Evolutionary conservation across 2,329 filamentous ascomycete species (phyloP).

Genomic region (Pyrenochaeta sp.): DNA sequence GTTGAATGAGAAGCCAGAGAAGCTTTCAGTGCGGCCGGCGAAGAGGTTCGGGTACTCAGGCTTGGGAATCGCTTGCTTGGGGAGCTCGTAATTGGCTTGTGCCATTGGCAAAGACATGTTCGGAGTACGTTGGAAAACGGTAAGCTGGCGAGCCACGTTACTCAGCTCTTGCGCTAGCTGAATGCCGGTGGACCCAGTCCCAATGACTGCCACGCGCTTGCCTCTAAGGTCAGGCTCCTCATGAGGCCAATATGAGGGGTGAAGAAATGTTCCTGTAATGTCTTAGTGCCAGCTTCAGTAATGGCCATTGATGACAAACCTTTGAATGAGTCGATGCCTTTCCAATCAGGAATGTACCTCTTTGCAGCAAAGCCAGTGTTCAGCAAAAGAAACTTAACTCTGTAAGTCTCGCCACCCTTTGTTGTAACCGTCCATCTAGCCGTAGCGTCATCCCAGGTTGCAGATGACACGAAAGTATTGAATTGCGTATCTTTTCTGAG

Average conservation of each 20-base stretch:
- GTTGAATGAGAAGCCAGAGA: slow-evolving; percentile 30
- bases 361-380: slow-evolving; percentile 59
- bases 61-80: slow-evolving; percentile 56
- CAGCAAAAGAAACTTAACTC: slow-evolving; percentile 56
- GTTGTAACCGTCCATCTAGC: slow-evolving; percentile 57
- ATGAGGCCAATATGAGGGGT: slow-evolving; percentile 67
- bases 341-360: slow-evolving; percentile 52
- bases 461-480: slow-evolving; percentile 53
- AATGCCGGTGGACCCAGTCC: slow-evolving; percentile 67
- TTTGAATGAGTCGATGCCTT: slow-evolving; percentile 44
- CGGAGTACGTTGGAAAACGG: slow-evolving; percentile 71
- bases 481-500: slow-evolving; percentile 46
- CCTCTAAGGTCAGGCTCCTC: slow-evolving; percentile 60
- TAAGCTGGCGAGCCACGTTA: slow-evolving; percentile 57
- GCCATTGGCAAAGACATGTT: slow-evolving; percentile 35
- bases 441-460: slow-evolving; percentile 49
- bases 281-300: not conserved
- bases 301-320: slow-evolving; percentile 10
- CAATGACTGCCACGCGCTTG: slow-evolving; percentile 69
- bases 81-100: slow-evolving; percentile 19
- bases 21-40: slow-evolving; percentile 11
- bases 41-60: slow-evolving; percentile 34
- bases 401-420: slow-evolving; percentile 49
- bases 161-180: slow-evolving; percentile 68
- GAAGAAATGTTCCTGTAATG: slow-evolving; percentile 51